Evolutionary conservation across 1,139 yeast species (phyloP), one percentile per base, ranked within the genome.

Genomic region (Diutina neorugosa): DNA sequence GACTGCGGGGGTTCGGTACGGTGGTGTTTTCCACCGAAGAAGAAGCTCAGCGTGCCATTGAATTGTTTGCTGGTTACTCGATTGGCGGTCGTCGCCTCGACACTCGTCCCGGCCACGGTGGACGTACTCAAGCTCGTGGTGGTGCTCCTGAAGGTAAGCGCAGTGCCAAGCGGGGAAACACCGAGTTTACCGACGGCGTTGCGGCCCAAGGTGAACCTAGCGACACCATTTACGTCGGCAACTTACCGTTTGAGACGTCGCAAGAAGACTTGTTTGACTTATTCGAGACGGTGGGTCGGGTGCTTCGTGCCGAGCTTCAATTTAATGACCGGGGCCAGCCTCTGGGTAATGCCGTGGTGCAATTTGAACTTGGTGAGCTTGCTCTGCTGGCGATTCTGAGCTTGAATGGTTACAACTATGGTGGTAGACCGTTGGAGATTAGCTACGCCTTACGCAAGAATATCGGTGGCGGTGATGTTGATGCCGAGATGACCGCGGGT

Each of bases 201-300:
- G 63, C 66, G 12, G 86, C 83, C 1, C 73, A 74, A 52, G 97
- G 96, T 20, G 81, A 74, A 51, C 77, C 78, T 51, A 78, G 81
- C 52, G 81, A 77, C 55, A 79, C 83, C 20, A 80, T 91, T 49
- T 86, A 70, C 63, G 91, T 86, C 48, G 77, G 77, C 53, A 93
- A 91, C 69, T 74, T 93, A 64, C 98, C 98, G 40, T 89, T 82
- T 77, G 86, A 91, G 51, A 91, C 98, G 23, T 81, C 90, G 47
- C 83, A 84, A 60, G 85, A 85, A 56, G 98, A 93, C 67, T 77
- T 93, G 60, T 81, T 76, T 58, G 97, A 91, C 60, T 76, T 93
- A 56, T 91, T 91, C 66, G 94, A 86, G 64, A 85, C 95, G 37
- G 81, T 90, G 53, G 96, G 96, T 31, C 73, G 79, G 54, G 93